Percentiles rank a stretch among this genome's conserved stretches.
phyloP scores from a whole-genome alignment of 805 yeast species.

The Monosporozyma servazzii region DNA sequence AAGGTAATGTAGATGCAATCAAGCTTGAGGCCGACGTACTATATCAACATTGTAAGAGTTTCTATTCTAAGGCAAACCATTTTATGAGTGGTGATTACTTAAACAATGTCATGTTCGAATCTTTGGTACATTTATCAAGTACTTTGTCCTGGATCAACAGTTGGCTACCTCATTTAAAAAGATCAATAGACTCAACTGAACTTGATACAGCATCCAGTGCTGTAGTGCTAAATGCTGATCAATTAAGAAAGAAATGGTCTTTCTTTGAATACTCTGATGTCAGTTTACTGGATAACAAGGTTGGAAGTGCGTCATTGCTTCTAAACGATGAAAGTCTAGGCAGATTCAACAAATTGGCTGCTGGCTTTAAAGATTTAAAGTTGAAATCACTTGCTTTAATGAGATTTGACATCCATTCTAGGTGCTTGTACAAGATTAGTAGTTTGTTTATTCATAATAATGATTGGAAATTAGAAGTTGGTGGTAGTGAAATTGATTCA shows the following conservation, averaged over 20 bases:
- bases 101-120: conserved; percentile 42
- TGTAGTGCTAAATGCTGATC: conserved; percentile 19
- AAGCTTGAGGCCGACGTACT: conserved; percentile 25
- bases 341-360: conserved; percentile 12
- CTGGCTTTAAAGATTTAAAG: conserved; percentile 14
- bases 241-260: conserved; percentile 32
- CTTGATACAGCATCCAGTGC: neutral
- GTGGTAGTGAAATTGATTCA: conserved; percentile 24
- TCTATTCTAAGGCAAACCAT: conserved; percentile 21
- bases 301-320: conserved; percentile 12
- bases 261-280: conserved; percentile 31
- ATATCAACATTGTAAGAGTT: conserved; percentile 22
- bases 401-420: conserved; percentile 26
- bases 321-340: conserved; percentile 13
- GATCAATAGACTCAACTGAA: conserved; percentile 24
- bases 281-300: conserved; percentile 7
- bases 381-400: conserved; percentile 16
- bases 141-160: conserved; percentile 47
- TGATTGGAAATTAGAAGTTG: conserved; percentile 26
- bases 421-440: conserved; percentile 24
- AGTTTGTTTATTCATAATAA: conserved; percentile 17
- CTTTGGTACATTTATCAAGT: conserved; percentile 43
- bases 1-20: conserved; percentile 12
- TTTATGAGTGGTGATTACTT: conserved; percentile 44
- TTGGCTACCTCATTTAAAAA: conserved; percentile 52